These are phyloP conservation scores for Penicillium thymicola DNA, from an alignment of 2,329 filamentous ascomycete species.

Conservation along the genomic window DNA sequence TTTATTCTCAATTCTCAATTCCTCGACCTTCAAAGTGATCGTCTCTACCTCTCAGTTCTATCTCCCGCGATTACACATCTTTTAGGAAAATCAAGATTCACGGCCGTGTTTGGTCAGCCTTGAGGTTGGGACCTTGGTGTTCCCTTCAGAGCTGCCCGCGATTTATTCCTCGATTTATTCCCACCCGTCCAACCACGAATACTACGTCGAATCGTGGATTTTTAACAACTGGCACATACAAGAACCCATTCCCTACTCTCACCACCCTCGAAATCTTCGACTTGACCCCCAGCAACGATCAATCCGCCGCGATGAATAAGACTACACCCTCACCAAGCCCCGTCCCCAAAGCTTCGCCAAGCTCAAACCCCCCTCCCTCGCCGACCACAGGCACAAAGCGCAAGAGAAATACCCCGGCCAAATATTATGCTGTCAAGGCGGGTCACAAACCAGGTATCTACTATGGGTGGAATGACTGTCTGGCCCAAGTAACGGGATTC, in stretches of 20 bases:
- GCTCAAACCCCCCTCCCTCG: slow-evolving; percentile 24
- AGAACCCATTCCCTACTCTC: background rate
- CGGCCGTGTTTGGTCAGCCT: slow-evolving; percentile 20
- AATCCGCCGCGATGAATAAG: slow-evolving; percentile 26
- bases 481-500: slow-evolving; percentile 59
- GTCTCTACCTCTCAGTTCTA: background rate
- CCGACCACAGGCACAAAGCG: slow-evolving; percentile 51
- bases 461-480: slow-evolving; percentile 60
- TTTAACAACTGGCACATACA: background rate
- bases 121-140: slow-evolving; percentile 28
- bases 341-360: slow-evolving; percentile 27
- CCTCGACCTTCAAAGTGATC: background rate
- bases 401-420: slow-evolving; percentile 51
- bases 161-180: slow-evolving; percentile 18
- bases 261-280: background rate
- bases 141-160: slow-evolving; percentile 26
- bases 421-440: slow-evolving; percentile 63
- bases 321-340: slow-evolving; percentile 39
- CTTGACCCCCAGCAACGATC: background rate
- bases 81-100: slow-evolving; percentile 9
- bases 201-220: slow-evolving; percentile 5
- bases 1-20: background rate
- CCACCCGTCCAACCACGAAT: slow-evolving; percentile 13
- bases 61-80: background rate
- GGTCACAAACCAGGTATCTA: slow-evolving; percentile 63